A percentile compares a stretch with the other conserved stretches of the same genome.
Evolutionary conservation across 768 basidiomycete species (phyloP).

Genomic region (Hydnum rufescens): DNA sequence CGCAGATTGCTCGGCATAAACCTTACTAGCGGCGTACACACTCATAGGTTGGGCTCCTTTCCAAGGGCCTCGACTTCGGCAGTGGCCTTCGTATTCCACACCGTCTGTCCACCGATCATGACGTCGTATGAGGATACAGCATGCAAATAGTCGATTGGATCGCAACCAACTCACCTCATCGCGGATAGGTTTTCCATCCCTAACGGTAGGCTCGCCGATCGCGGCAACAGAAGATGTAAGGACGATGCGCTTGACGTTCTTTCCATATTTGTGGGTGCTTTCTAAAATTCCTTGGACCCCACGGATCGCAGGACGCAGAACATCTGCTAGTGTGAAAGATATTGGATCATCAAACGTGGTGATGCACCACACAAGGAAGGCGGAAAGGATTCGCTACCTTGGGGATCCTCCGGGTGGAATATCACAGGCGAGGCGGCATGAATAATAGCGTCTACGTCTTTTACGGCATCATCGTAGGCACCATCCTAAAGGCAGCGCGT

Average conservation of each 20-base stretch:
- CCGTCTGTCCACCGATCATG: not conserved
- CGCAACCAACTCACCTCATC: constrained; percentile 21
- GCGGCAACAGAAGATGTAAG: too few relatives aligned
- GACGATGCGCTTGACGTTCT: too few relatives aligned
- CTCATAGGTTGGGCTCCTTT: constrained; percentile 16
- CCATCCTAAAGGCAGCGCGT: constrained; percentile 5
- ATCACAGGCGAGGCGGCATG: constrained; percentile 17
- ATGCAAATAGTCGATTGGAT: constrained; percentile 19
- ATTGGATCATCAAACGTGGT: too few relatives aligned
- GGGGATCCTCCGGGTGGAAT: constrained; percentile 12
- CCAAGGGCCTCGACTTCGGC: not conserved
- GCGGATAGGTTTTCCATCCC: too few relatives aligned
- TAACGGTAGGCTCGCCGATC: too few relatives aligned
- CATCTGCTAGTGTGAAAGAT: constrained; percentile 12
- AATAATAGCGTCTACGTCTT: constrained; percentile 21
- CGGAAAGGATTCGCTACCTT: not conserved
- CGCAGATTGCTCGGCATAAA: constrained; percentile 10
- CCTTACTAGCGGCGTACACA: constrained; percentile 13
- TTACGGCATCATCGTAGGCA: constrained; percentile 24
- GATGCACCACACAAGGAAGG: not conserved
- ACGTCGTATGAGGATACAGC: constrained; percentile 3
- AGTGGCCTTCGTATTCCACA: constrained; percentile 14
- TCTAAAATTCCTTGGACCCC: constrained; percentile 19
- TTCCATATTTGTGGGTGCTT: constrained; percentile 15
- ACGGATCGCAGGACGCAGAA: constrained; percentile 21